Base-by-base conservation (phyloP, 2,329 filamentous ascomycete genomes). In the Beauveria sp. region DNA sequence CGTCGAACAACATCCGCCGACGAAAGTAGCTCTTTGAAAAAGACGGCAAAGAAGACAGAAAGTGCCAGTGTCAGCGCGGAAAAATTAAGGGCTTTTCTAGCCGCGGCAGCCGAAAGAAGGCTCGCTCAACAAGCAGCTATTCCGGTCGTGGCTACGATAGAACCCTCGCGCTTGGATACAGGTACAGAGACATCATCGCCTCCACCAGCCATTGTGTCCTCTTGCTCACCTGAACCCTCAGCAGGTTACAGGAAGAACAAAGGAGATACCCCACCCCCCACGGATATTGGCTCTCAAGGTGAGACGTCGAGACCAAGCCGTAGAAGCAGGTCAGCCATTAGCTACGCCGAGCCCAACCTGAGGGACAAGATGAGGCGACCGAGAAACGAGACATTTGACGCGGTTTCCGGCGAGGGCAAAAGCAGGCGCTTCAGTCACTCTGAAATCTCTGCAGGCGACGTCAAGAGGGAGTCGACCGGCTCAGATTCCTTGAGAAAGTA, bases 291-390 rank as follows among this genome's bases (percentile, higher is more conserved):
- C 8, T 76, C 74, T 8, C 79, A 73, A 42, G 80, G 82, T 55
- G 83, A 88, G 66, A 82, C 82, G 31, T 79, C 83, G 31, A 82
- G 90, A 50, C 83, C 84, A 24, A 88, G 86, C 67, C 80, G 90
- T 66, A 83, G 90, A 65, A 84, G 85, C 53, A 81, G 88, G 67
- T 77, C 84, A 12, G 80, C 86, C 55, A 83, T 95, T 64, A 93
- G 89, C 76, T 95, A 95, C 72, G 88, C 89, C 12, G 89, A 93
- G 72, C 90, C 90, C 1, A 93, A 89, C 68, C 78, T 95, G 48
- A 83, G 88, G 64, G 88, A 88, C 70, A 95, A 95, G 76, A 93
- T 95, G 90, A 83, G 90, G 63, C 83, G 90, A 63, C 89, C 90
- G 24, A 89, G 88, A 1, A 90, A 90, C 70, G 85, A 90, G 65